These are phyloP conservation scores for Fagus sylvatica DNA, from an alignment of 306 rosid species.

Conservation along the genomic window DNA sequence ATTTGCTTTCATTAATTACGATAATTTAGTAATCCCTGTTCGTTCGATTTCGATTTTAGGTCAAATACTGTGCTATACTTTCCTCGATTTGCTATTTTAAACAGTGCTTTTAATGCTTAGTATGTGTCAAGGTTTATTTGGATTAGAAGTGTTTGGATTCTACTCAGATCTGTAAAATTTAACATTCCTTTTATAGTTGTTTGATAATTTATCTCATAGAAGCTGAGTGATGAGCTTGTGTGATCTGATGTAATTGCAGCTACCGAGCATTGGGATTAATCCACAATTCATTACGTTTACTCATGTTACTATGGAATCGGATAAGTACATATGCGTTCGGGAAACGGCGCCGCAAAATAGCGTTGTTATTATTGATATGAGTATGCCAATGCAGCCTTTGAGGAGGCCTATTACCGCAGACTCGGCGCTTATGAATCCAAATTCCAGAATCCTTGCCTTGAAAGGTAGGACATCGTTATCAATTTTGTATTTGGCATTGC, in stretches of 20 bases:
- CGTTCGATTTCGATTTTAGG: conserved; percentile 26
- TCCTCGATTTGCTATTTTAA: conserved; percentile 18
- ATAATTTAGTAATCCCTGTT: not conserved
- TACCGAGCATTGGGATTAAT: conserved; percentile 90
- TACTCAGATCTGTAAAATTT: conserved; percentile 37
- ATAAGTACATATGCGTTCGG: conserved; percentile 89
- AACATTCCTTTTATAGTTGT: not conserved
- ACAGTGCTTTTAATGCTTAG: conserved; percentile 22
- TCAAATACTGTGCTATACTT: conserved; percentile 4
- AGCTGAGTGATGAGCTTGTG: conserved; percentile 29
- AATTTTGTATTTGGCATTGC: not conserved
- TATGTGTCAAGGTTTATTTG: conserved; percentile 29
- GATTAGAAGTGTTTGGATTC: conserved; percentile 40
- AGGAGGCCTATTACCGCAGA: conserved; percentile 97
- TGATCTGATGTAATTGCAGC: conserved; percentile 67
- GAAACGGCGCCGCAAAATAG: conserved; percentile 95
- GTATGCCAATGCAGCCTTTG: conserved; percentile 87
- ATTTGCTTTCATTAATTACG: not conserved
- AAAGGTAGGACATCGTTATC: conserved; percentile 56
- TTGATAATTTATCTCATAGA: conserved; percentile 22
- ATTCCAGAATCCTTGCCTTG: conserved; percentile 87
- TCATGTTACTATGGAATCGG: conserved; percentile 97
- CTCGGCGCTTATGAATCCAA: conserved; percentile 98
- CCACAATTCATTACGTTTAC: conserved; percentile 90
- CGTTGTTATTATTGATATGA: conserved; percentile 90